Evolutionary conservation across 345 rosid genomes (phyloP), one percentile per base, ranked within the genome.

Genomic region (Turnera subulata): DNA sequence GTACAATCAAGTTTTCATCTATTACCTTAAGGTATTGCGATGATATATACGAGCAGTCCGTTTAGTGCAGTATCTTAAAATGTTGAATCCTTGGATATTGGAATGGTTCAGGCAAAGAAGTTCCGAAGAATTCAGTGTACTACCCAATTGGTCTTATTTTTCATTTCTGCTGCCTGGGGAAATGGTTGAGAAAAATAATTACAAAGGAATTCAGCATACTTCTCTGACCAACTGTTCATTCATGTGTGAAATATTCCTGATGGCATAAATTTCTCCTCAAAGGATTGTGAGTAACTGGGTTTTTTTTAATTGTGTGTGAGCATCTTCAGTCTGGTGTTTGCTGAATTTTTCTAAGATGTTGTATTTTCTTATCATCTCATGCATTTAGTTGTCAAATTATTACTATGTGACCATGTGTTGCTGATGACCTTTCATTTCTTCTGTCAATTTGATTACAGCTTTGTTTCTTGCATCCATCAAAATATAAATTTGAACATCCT

Each of bases 391-490:
- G 22, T 24, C 21, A 48, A 26, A 23, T 25, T 29, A 4, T 29
- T 29, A 8, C 8, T 29, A 8, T 19, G 40, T 12, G 22, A 51
- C 17, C 33, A 53, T 45, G 39, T 55, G 58, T n/a, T 64, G 46
- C 57, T 70, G 18, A 50, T 14, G 33, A 6, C 65, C 46, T 61
- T 15, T 51, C 35, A 12, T 53, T 68, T 49, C 22, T 3, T 29
- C 35, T 29, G 35, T 29, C 35, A 29, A 29, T 42, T 13, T 42
- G 45, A 33, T 20, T 66, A 59, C 91, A 92, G 93, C 93, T 92
- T 64, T 84, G 91, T 78, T 93, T 93, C 83, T 55, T 93, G 83
- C 99, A 93, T 69, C 99, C 99, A 46, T 93, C 99, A 52, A 93
- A 89, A 56, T 66, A 85, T 73, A 93, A 89, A 79, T 89, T 83